phyloP scores from a whole-genome alignment of 2,329 filamentous ascomycete species.

The Colletotrichum sp. region DNA sequence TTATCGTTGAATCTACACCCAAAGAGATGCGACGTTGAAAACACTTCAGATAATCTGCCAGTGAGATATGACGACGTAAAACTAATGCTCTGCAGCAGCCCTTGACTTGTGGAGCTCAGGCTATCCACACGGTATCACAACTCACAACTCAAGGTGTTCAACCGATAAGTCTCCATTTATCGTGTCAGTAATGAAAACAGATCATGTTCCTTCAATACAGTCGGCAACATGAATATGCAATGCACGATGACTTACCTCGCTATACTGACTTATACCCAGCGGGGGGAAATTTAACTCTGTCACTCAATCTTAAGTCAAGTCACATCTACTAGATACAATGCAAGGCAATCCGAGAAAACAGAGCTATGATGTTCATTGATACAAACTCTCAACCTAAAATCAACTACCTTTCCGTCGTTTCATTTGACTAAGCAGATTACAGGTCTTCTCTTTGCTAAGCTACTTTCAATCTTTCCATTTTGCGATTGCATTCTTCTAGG shows the following conservation, averaged over 20 bases:
- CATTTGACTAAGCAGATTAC: neutral
- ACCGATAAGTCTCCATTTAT: neutral
- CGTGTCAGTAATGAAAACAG: neutral
- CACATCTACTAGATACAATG: neutral
- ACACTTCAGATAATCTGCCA: accelerated
- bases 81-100: neutral
- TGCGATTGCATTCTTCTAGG: accelerated
- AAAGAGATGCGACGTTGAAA: neutral
- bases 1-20: neutral
- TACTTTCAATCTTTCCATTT: neutral
- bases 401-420: neutral
- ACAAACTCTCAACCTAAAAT: neutral
- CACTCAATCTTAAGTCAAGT: neutral
- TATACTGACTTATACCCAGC: too few relatives aligned
- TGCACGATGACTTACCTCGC: neutral
- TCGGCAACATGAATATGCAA: neutral
- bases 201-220: accelerated
- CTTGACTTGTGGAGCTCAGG: neutral
- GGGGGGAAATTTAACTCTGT: neutral
- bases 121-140: neutral
- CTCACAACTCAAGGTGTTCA: neutral
- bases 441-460: accelerated
- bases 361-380: accelerated
- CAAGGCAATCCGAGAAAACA: neutral
- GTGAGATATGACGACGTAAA: neutral